Evolutionary conservation across 805 yeast genomes (phyloP).

Genomic region (Ogataea trehalophila): DNA sequence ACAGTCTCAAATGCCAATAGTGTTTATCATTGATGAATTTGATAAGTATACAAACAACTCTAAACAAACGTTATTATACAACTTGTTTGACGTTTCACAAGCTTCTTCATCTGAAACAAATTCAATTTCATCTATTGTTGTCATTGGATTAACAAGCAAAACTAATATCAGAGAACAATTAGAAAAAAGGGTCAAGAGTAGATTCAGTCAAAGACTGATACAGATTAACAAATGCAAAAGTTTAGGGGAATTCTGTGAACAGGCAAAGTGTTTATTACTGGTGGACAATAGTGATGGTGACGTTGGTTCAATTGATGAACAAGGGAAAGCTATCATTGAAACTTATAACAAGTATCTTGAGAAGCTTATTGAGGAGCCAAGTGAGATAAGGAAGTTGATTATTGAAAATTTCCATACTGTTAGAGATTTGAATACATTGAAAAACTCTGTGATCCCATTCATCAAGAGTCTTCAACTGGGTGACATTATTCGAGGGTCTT

Average conservation of each 20-base stretch:
- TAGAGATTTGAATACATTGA: slow-evolving; percentile 51
- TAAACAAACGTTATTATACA: slow-evolving; percentile 82
- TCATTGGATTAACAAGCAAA: slow-evolving; percentile 74
- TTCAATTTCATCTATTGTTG: slow-evolving; percentile 57
- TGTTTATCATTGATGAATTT: slow-evolving; percentile 81
- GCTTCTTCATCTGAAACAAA: slow-evolving; percentile 33
- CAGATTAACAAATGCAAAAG: slow-evolving; percentile 47
- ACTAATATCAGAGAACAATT: slow-evolving; percentile 73
- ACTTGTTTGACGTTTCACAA: slow-evolving; percentile 83
- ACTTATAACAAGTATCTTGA: slow-evolving; percentile 34
- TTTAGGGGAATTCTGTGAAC: slow-evolving; percentile 45
- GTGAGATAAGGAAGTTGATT: slow-evolving; percentile 33
- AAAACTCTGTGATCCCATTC: slow-evolving; percentile 39
- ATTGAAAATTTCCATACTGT: slow-evolving; percentile 51
- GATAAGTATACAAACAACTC: slow-evolving; percentile 68
- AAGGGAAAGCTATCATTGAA: background rate
- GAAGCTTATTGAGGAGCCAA: slow-evolving; percentile 23
- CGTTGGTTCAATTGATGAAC: background rate
- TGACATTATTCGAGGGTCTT: slow-evolving; percentile 2
- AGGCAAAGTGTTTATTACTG: slow-evolving; percentile 30
- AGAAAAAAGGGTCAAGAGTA: slow-evolving; percentile 85
- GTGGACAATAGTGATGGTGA: slow-evolving; percentile 11
- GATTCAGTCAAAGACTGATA: slow-evolving; percentile 80
- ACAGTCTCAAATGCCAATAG: slow-evolving; percentile 46
- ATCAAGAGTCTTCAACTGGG: slow-evolving; percentile 19